Conservation (phyloP, 1,284 basidiomycete genomes). For the Sphaerobolus stellatus region DNA sequence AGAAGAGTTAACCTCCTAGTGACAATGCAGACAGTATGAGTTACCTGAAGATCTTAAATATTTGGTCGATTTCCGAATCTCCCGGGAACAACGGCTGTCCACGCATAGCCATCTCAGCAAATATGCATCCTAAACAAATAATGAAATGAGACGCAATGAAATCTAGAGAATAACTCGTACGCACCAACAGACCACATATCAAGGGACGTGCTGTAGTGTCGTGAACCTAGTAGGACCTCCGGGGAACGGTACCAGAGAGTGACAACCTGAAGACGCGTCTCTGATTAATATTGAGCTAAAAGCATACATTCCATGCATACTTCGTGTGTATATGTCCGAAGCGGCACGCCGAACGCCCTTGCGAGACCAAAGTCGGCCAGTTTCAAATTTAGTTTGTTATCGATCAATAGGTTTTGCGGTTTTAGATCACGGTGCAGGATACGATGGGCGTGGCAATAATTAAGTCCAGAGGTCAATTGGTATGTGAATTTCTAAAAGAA, state of each 20-base stretch:
- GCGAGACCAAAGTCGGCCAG: slow-evolving; percentile 97
- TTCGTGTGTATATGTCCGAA: slow-evolving; percentile 98
- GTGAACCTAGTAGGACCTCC: slow-evolving; percentile 92
- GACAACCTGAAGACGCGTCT: slow-evolving; percentile 69
- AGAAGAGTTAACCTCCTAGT: background rate
- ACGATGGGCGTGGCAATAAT: slow-evolving; percentile 94
- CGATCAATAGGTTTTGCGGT: slow-evolving; percentile 96
- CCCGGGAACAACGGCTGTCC: slow-evolving; percentile 94
- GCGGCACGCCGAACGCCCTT: slow-evolving; percentile 95
- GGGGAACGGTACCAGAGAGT: slow-evolving; percentile 99
- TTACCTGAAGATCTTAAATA: slow-evolving; percentile 97
- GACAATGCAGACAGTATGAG: slow-evolving; percentile 20
- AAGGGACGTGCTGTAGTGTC: slow-evolving; percentile 95
- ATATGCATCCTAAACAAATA: slow-evolving; percentile 60
- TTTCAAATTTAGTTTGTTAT: slow-evolving; percentile 87
- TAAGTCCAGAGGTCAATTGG: slow-evolving; percentile 83
- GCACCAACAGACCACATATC: slow-evolving; percentile 97
- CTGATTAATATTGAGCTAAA: background rate
- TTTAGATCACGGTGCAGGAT: slow-evolving; percentile 97
- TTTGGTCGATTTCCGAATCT: slow-evolving; percentile 99
- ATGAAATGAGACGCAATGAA: slow-evolving; percentile 12
- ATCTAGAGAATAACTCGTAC: background rate
- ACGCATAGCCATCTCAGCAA: slow-evolving; percentile 89
- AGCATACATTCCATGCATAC: slow-evolving; percentile 42
- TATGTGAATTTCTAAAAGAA: slow-evolving; percentile 80